These are phyloP conservation scores for Cryptococcus jaspeensis DNA, from an alignment of 1,284 basidiomycete species.

Conservation along the genomic window DNA sequence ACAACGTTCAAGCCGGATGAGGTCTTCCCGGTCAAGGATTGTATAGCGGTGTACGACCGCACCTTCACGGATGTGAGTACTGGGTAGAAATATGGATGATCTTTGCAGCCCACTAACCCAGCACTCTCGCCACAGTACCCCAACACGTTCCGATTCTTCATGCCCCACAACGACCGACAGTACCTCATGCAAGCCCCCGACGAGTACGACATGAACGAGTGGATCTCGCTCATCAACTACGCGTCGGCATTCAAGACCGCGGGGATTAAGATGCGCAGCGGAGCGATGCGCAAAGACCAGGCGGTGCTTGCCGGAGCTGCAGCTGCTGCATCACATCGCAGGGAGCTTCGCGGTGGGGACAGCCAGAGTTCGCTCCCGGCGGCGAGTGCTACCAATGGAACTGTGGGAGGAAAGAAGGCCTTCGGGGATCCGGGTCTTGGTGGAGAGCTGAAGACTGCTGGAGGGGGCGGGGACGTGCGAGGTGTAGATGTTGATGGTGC, in stretches of 20 bases:
- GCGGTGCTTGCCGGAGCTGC: conserved; percentile 75
- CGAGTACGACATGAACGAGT: conserved; percentile 79
- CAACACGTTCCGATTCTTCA: conserved; percentile 74
- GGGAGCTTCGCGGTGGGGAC: conserved; percentile 26
- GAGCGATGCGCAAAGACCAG: conserved; percentile 66
- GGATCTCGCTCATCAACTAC: conserved; percentile 93
- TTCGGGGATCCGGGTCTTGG: conserved; percentile 17
- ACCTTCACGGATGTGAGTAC: conserved; percentile 67
- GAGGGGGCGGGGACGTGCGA: neutral
- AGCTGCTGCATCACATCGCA: conserved; percentile 70
- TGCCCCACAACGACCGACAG: conserved; percentile 64
- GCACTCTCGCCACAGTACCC: conserved; percentile 57
- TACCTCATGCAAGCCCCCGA: conserved; percentile 74
- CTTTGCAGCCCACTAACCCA: neutral
- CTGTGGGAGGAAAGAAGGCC: conserved; percentile 16
- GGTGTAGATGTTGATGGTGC: conserved; percentile 37
- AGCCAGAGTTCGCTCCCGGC: neutral
- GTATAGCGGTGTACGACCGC: conserved; percentile 74
- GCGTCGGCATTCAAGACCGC: conserved; percentile 86
- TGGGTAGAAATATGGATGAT: neutral
- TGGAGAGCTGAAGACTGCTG: neutral
- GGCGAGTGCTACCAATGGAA: neutral
- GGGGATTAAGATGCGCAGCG: conserved; percentile 77
- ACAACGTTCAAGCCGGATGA: conserved; percentile 81
- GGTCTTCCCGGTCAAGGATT: conserved; percentile 72